Base-by-base conservation (phyloP, 2,329 filamentous ascomycete genomes). In the Helotiales sp. region DNA sequence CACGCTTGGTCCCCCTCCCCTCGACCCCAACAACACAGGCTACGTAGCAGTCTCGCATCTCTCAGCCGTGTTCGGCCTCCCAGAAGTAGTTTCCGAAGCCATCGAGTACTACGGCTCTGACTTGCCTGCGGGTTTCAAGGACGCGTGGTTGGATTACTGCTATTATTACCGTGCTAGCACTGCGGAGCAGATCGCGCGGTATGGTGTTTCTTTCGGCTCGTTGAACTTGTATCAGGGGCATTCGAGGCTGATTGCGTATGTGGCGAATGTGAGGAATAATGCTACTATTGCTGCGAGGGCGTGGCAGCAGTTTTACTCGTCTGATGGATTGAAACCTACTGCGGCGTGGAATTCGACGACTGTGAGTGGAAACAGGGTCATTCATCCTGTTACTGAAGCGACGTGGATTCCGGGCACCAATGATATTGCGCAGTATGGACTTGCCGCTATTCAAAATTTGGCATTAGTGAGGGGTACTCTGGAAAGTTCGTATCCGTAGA, bases 121-220 rank as follows among this genome's bases (percentile, higher is more conserved):
- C 1, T 69, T 82, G 0, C 84, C 86, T 0, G 71, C 78, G 8
- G 81, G 81, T 0, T 88, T 89, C 73, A 79, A 84, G 58, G 75
- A 83, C 6, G 85, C 82, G 0, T 89, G 86, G 82, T 77, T 88
- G 1, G 86, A 88, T 59, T 89, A 89, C 76, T 86, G 85, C 72
- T 84, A 83, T 73, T 87, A 86, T 76, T 89, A 86, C 71, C 79
- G 80, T 8, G 86, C 85, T 0, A 72, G 79, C 0, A 75, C 77
- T 0, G 80, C 77, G 0, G 85, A 87, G 76, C 86, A 89, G 74
- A 75, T 72, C 1, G 80, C 81, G 1, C 81, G 85, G 0, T 89
- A 88, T 69, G 86, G 86, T 6, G 73, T 74, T 1, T 76, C 76
- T 55, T 88, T 85, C 65, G 77, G 82, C n/a, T 80, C 69, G 2